These are phyloP conservation scores for Talaromyces pinophilus DNA, from an alignment of 2,329 filamentous ascomycete species.

Conservation along the genomic window DNA sequence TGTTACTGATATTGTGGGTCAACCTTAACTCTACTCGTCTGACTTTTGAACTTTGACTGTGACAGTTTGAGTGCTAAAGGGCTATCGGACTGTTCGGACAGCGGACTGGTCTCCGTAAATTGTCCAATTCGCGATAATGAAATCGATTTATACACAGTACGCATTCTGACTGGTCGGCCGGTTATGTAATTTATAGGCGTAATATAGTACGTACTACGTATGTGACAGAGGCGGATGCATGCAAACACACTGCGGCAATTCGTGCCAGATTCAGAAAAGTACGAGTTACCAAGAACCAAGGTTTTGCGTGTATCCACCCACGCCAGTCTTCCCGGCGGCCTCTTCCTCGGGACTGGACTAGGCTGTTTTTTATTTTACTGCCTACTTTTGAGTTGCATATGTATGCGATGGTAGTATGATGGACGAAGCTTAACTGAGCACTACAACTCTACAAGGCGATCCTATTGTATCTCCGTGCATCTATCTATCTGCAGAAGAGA, in stretches of 20 bases:
- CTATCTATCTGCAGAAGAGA: not conserved
- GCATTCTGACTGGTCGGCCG: not conserved
- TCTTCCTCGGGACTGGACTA: conserved; percentile 10
- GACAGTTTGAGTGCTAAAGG: not conserved
- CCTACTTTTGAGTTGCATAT: not conserved
- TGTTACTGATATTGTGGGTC: conserved; percentile 2
- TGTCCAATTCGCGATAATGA: not conserved
- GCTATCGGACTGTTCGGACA: not conserved
- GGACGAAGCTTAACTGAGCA: not conserved
- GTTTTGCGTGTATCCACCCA: not conserved
- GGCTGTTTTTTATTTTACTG: conserved; percentile 1
- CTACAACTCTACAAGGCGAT: not conserved
- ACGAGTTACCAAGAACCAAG: conserved; percentile 2
- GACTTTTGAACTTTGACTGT: not conserved
- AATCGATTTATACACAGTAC: not conserved
- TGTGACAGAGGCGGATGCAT: not conserved
- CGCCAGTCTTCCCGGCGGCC: conserved; percentile 6
- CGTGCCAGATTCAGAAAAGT: not conserved
- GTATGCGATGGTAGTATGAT: not conserved
- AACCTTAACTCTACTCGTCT: conserved; percentile 6
- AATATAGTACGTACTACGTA: not conserved
- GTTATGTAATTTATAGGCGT: not conserved
- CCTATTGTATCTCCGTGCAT: not conserved
- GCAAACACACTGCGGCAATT: not conserved
- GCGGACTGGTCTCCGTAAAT: not conserved